Percentiles rank a stretch among this genome's conserved stretches.
phyloP scores from a whole-genome alignment of 192 early-diverging fungal species.

The Podila epicladia region DNA sequence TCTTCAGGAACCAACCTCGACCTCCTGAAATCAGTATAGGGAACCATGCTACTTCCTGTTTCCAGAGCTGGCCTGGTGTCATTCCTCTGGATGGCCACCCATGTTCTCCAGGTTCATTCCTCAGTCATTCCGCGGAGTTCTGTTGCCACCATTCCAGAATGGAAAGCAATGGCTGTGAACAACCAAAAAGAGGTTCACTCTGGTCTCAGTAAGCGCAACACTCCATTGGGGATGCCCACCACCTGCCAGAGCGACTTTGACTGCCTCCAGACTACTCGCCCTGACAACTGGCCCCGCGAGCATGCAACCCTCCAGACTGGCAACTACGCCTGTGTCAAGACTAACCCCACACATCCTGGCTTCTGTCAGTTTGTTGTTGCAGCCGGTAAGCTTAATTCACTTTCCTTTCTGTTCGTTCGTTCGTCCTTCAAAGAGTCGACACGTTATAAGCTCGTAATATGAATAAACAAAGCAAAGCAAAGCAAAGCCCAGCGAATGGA shows the following conservation, averaged over 20 bases:
- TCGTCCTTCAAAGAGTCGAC: too few relatives aligned
- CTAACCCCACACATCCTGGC: not conserved
- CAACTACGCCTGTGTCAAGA: slow-evolving; percentile 67
- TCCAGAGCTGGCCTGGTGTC: not conserved
- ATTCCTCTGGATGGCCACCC: not conserved
- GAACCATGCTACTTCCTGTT: not conserved
- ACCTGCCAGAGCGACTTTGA: slow-evolving; percentile 42
- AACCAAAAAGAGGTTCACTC: not conserved
- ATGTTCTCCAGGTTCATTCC: not conserved
- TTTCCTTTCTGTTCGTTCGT: not conserved
- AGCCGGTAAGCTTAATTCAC: slow-evolving; percentile 49
- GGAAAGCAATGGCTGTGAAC: not conserved
- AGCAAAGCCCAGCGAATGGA: too few relatives aligned
- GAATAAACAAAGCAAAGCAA: too few relatives aligned
- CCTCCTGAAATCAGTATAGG: not conserved
- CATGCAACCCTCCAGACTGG: slow-evolving; percentile 41
- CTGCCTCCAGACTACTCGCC: slow-evolving; percentile 25
- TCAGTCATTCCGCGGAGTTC: not conserved
- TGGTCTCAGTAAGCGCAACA: slow-evolving; percentile 13
- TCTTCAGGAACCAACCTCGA: too few relatives aligned
- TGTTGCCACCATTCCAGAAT: not conserved
- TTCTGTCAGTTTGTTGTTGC: slow-evolving; percentile 67
- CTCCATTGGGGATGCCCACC: slow-evolving; percentile 16
- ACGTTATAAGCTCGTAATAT: too few relatives aligned
- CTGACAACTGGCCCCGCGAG: slow-evolving; percentile 21